A percentile compares a stretch with the other conserved stretches of the same genome.
These are phyloP conservation scores for Acer negundo DNA, from an alignment of 345 rosid species.

Conservation along the genomic window DNA sequence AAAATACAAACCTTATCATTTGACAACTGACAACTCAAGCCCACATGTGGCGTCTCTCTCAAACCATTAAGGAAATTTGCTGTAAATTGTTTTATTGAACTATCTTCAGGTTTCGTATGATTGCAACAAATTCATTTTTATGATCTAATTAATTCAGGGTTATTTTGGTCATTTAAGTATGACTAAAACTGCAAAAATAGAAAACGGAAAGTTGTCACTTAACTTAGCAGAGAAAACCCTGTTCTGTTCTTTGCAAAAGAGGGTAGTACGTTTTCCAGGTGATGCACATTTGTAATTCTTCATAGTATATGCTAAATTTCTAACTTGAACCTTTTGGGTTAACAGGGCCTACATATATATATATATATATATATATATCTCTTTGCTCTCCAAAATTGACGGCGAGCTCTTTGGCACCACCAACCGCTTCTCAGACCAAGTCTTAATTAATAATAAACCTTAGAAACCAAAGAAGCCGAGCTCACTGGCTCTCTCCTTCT, in stretches of 20 bases:
- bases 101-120: too few species aligned
- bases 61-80: too few species aligned
- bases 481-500: conserved; percentile 86
- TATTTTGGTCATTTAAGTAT: too few species aligned
- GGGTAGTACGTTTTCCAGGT: neutral
- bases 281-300: conserved; percentile 8
- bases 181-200: too few species aligned
- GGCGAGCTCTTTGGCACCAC: conserved; percentile 15
- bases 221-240: neutral
- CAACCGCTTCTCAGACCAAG: neutral
- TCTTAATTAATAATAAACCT: neutral
- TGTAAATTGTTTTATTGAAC: too few species aligned
- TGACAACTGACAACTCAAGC: too few species aligned
- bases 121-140: too few species aligned
- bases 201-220: too few species aligned
- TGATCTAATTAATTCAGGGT: too few species aligned
- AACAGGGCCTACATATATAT: conserved; percentile 18
- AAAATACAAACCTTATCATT: too few species aligned
- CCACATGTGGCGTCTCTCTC: too few species aligned
- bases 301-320: conserved; percentile 2
- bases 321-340: conserved; percentile 19
- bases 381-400: conserved; percentile 20
- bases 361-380: too few species aligned
- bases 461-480: conserved; percentile 89
- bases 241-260: neutral